Percentiles rank a stretch among this genome's conserved stretches.
Evolutionary conservation across 148 eudicot genomes (phyloP).

Genomic region (Tetragonia tetragonoides): DNA sequence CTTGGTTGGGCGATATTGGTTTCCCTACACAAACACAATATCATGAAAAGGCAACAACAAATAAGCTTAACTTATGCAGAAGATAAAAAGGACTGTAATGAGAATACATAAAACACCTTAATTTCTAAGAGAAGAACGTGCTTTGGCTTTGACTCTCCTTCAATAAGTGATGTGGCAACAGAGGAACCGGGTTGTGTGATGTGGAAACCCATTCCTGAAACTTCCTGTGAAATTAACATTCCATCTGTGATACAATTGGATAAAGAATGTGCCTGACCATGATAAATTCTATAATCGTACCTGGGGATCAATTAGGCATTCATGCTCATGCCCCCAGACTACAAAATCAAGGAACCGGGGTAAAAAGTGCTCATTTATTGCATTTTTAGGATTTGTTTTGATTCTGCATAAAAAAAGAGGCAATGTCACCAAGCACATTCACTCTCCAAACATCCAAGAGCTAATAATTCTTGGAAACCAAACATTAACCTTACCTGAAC

Average conservation of each 20-base stretch:
- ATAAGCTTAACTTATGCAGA: background rate
- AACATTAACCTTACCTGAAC: conserved; percentile 6
- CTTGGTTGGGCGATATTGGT: conserved; percentile 97
- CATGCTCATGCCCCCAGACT: conserved; percentile 99
- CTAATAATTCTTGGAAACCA: background rate
- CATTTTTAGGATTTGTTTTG: conserved; percentile 99
- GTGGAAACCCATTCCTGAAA: conserved; percentile 99
- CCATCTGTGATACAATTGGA: conserved; percentile 15
- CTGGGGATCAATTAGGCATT: conserved; percentile 98
- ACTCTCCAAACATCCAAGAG: conserved; percentile 3
- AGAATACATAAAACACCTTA: conserved; percentile 53
- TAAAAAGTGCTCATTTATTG: conserved; percentile 94
- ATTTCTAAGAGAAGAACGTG: conserved; percentile 95
- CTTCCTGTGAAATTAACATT: conserved; percentile 54
- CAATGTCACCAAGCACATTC: conserved; percentile 5
- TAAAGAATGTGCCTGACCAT: background rate
- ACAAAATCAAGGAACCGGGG: conserved; percentile 94
- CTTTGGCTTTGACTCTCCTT: conserved; percentile 94
- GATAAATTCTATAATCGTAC: conserved; percentile 32
- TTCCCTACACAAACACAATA: conserved; percentile 57
- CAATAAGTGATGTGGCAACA: conserved; percentile 95
- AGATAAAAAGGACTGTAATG: conserved; percentile 2
- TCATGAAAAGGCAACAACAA: conserved; percentile 2
- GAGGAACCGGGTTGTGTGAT: conserved; percentile 99
- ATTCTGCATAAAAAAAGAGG: conserved; percentile 52